phyloP scores from a whole-genome alignment of 208 protist genomes.

The Dictyostelium gargantuum region DNA sequence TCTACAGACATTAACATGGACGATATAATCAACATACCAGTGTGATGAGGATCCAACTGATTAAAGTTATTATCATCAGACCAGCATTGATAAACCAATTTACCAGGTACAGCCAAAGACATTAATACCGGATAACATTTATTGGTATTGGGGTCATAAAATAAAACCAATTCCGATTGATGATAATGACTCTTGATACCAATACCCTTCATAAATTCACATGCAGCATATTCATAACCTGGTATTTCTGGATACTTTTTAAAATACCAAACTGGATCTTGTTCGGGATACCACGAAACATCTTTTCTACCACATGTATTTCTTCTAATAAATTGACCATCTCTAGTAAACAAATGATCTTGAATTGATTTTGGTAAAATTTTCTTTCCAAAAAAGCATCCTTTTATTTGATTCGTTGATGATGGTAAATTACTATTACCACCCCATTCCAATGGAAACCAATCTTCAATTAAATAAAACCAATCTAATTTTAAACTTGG shows the following conservation, averaged over 20 bases:
- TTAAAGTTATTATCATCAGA: not conserved
- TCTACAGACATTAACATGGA: not conserved
- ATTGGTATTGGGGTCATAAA: not conserved
- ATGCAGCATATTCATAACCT: not conserved
- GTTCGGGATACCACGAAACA: not conserved
- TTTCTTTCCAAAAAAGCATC: not conserved
- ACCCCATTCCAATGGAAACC: not conserved
- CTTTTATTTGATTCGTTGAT: not conserved
- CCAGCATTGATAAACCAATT: not conserved
- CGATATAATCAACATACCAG: not conserved
- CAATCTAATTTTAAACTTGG: not conserved
- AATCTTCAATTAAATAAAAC: not conserved
- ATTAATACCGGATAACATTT: not conserved
- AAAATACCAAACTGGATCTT: not conserved
- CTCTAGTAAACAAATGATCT: not conserved
- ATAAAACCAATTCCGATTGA: not conserved
- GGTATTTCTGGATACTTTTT: not conserved
- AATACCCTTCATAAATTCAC: not conserved
- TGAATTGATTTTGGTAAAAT: not conserved
- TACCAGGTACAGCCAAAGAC: not conserved
- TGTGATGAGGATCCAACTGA: not conserved
- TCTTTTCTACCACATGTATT: not conserved
- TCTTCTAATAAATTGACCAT: conserved; percentile 1
- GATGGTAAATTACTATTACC: not conserved
- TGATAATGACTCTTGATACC: not conserved